Percentiles rank a stretch among this genome's conserved stretches.
These are phyloP conservation scores for Cryomyces antarcticus DNA, from an alignment of 495 filamentous ascomycete genomes.

Conservation along the genomic window DNA sequence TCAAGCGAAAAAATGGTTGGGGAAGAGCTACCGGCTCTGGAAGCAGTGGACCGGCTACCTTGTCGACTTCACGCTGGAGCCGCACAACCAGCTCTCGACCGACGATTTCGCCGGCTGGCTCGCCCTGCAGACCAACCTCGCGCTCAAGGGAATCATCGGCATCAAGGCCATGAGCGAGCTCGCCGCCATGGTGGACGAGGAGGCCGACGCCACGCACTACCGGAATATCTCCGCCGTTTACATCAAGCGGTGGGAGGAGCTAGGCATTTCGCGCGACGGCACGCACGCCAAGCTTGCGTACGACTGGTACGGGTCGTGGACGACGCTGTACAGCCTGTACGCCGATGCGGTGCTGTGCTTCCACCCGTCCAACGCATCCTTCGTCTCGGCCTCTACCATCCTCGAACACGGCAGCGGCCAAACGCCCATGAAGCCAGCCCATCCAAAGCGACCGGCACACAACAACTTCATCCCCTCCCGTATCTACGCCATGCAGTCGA, in stretches of 20 bases:
- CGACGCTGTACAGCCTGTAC: conserved; percentile 35
- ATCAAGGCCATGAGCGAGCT: conserved; percentile 88
- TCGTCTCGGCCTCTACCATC: neutral
- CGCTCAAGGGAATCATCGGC: conserved; percentile 82
- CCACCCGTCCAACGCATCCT: conserved; percentile 4
- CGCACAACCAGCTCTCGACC: conserved; percentile 74
- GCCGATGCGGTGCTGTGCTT: conserved; percentile 23
- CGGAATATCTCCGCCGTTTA: conserved; percentile 55
- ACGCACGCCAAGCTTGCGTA: conserved; percentile 82
- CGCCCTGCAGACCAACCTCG: conserved; percentile 80
- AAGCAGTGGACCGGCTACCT: conserved; percentile 87
- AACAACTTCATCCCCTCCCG: conserved; percentile 20
- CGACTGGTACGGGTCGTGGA: conserved; percentile 90
- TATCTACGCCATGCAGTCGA: conserved; percentile 20
- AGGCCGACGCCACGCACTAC: conserved; percentile 46
- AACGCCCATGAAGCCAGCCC: neutral
- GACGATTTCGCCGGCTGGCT: conserved; percentile 95
- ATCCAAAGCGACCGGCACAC: neutral
- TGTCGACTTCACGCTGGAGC: conserved; percentile 67
- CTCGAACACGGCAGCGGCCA: neutral
- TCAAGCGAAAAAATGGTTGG: conserved; percentile 36
- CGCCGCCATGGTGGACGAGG: conserved; percentile 44
- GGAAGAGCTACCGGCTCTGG: conserved; percentile 57
- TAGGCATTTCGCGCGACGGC: conserved; percentile 59
- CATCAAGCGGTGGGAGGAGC: conserved; percentile 65